Evolutionary conservation across 495 filamentous ascomycete species (phyloP).

Genomic region (Hypoxylon lienhwacheense): DNA sequence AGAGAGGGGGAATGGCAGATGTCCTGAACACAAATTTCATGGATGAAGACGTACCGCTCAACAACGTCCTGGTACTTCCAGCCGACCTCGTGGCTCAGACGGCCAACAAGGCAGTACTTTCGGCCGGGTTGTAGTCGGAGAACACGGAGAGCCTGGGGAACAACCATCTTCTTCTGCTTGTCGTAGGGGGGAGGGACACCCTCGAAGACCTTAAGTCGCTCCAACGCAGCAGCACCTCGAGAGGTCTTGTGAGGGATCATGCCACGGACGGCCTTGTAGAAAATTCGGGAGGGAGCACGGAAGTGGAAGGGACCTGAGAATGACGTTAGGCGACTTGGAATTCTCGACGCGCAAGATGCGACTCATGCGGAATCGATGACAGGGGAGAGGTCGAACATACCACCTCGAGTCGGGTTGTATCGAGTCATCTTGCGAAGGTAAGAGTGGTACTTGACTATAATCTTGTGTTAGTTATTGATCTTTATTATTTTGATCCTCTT

Average conservation of each 20-base stretch:
- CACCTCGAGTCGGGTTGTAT: constrained; percentile 98
- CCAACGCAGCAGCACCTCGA: constrained; percentile 91
- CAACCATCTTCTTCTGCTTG: constrained; percentile 99
- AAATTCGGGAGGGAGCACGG: constrained; percentile 96
- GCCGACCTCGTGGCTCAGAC: constrained; percentile 96
- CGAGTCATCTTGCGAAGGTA: constrained; percentile 99
- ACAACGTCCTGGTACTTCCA: constrained; percentile 99
- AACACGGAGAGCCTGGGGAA: constrained; percentile 94
- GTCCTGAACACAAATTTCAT: too few relatives aligned
- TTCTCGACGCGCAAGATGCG: neutral
- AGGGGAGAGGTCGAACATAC: constrained; percentile 54
- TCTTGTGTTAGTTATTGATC: constrained; percentile 38
- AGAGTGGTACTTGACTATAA: constrained; percentile 97
- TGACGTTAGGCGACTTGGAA: constrained; percentile 44
- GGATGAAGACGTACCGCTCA: constrained; percentile 85
- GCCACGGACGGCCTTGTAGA: constrained; percentile 99
- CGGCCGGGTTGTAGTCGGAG: constrained; percentile 94
- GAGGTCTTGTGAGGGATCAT: constrained; percentile 99
- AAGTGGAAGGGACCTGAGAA: constrained; percentile 93
- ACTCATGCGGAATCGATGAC: constrained; percentile 16
- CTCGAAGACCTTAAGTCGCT: constrained; percentile 99
- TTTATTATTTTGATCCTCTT: constrained; percentile 1
- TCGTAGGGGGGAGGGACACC: constrained; percentile 98
- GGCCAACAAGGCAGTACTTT: constrained; percentile 99
- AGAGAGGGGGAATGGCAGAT: neutral